Conservation (phyloP, 1,139 yeast genomes). For the Saccharomyces pastorianus region DNA sequence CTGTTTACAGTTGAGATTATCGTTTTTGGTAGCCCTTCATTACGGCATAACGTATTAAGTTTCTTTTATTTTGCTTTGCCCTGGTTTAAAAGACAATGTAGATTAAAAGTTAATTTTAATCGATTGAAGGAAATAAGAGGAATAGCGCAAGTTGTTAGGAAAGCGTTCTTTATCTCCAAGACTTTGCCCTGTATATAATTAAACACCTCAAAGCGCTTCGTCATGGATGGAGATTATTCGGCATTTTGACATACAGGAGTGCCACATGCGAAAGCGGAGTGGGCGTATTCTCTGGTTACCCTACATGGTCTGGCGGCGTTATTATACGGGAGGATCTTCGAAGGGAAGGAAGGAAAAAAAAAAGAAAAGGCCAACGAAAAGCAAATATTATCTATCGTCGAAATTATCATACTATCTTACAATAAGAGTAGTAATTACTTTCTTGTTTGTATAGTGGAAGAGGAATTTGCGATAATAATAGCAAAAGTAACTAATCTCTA, state of each 20-base stretch:
- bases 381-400: neutral
- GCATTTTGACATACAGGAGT: neutral
- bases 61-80: neutral
- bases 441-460: neutral
- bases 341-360: neutral
- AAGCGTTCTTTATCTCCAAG: too few relatives aligned
- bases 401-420: neutral
- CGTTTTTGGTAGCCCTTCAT: neutral
- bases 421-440: neutral
- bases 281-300: neutral
- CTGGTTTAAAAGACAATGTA: neutral
- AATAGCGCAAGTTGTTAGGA: too few relatives aligned
- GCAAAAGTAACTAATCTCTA: neutral
- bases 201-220: too few relatives aligned
- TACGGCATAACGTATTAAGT: neutral
- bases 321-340: neutral
- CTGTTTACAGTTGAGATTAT: neutral
- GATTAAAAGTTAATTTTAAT: too few relatives aligned
- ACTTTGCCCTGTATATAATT: too few relatives aligned
- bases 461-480: neutral
- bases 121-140: neutral
- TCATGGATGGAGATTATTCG: too few relatives aligned
- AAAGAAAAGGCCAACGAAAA: slow-evolving; percentile 2
- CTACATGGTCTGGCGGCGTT: neutral
- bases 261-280: neutral